phyloP scores from a whole-genome alignment of 1,284 basidiomycete genomes.

The Microbotryum scabiosae region DNA sequence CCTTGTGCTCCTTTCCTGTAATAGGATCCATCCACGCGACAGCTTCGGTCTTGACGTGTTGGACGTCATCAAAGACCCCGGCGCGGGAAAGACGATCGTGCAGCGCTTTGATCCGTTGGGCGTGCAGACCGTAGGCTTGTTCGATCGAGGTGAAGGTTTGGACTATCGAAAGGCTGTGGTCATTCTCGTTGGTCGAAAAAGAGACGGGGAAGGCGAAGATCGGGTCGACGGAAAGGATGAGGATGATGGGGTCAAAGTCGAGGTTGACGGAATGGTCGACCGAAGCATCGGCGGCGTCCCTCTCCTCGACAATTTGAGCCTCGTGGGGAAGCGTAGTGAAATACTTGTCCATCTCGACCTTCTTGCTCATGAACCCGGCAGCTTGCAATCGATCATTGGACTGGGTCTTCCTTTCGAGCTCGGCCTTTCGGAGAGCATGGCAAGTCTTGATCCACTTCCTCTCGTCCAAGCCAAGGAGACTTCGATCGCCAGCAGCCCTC shows the following conservation, averaged over 20 bases:
- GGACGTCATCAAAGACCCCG: conserved; percentile 16
- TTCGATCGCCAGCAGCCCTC: conserved; percentile 24
- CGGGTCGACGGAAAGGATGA: conserved; percentile 25
- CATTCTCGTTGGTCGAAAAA: neutral
- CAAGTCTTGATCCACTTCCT: conserved; percentile 24
- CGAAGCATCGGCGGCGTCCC: neutral
- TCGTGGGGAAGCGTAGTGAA: neutral
- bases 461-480: conserved; percentile 14
- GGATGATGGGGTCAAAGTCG: conserved; percentile 10
- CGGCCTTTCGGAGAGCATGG: neutral
- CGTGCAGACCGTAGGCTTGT: conserved; percentile 15
- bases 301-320: neutral
- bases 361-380: neutral
- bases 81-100: conserved; percentile 17
- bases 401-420: neutral
- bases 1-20: neutral
- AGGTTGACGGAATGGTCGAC: too few relatives aligned
- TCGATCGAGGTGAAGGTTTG: conserved; percentile 7
- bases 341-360: neutral
- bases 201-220: conserved; percentile 3
- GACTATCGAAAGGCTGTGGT: conserved; percentile 13
- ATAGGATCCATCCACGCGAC: neutral
- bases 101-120: conserved; percentile 13
- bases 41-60: neutral
- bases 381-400: neutral